Base-by-base conservation (phyloP, 768 basidiomycete species). In the Tylopilus felleus region DNA sequence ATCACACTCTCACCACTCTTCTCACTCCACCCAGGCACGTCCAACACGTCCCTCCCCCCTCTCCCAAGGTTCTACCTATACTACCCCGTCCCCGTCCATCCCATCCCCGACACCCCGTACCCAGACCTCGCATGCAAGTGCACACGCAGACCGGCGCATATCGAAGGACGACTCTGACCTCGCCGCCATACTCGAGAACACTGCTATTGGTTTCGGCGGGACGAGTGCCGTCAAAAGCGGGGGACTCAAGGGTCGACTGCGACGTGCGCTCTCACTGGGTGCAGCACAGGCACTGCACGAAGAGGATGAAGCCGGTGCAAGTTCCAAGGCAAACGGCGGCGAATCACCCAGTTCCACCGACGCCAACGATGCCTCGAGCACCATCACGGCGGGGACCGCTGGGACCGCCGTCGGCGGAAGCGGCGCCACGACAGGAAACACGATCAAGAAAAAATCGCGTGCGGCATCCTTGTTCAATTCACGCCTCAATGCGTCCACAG, bases 401-500 rank as follows among this genome's bases (percentile, higher is more conserved):
- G 54, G 77, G 0, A 33, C 57, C 5, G 21, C 54, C 35, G 54
- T 19, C 25, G 58, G 29, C 1, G 51, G 2, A 19, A 56, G 57
- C 23, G 28, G 60, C 9, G 63, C 70, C n/a, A 62, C 70, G 2
- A 64, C 53, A 7, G 47, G 63, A 13, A 64, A 71, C 33, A 68
- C 74, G 3, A 66, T 62, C 27, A 90, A 89, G 78, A 90, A 88
- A 73, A 82, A 82, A 67, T 80, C 82, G 40, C 84, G 86, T 17
- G 85, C 84, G 0, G 82, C 85, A 40, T 79, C 84, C 21, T 67
- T 98, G 59, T 95, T 98, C 79, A 97, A 93, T 70, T 83, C 89
- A 58, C 85, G 88, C 59, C 73, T 90, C 62, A 96, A 97, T 67
- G 83, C 85, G 40, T 89, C 86, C 51, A 95, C 92, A 40, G 94